Evolutionary conservation across 306 rosid species (phyloP), one percentile per base, ranked within the genome.

Genomic region (Cucurbita argyrosperma): DNA sequence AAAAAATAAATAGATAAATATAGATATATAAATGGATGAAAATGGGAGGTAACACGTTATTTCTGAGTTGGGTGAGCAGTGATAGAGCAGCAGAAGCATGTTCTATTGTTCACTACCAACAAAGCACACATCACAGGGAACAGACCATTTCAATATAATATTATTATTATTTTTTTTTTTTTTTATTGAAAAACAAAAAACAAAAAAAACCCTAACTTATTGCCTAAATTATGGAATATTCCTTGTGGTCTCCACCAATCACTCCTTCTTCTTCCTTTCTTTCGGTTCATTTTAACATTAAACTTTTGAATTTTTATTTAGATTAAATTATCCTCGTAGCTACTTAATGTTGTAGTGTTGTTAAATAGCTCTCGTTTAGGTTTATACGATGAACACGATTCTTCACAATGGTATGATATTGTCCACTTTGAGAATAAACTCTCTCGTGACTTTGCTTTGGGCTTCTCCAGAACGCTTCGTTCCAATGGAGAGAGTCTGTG

Each of bases 61-160:
- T 43, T 65, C n/a, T 18, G 53, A 43, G 71, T 65, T 65, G 71
- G 38, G 53, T 65, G 71, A 19, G 71, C 68, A 61, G 67, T 61
- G 43, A 37, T 18, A 37, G 43, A 30, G 35, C 16, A 61, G 67
- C 71, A 65, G 35, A 65, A 43, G 71, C 71, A 65, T 65, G 71
- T 65, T 65, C 71, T 43, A 53, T 42, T 71, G 61, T 52, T 76
- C 52, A 57, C 58, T 43, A 19, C 23, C 60, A 57, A 21, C 45
- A 72, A 40, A 59, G 73, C 74, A 53, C 58, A 47, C 14, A 67
- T 58, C 75, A 69, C 74, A 65, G 14, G 2, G 16, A 61, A 15
- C 46, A 15, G 6, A 15, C 71, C 5, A 42, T 15, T 57, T 47
- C 35, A 30, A 30, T 30, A 0, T 30, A 30, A 30, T 30, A 30